Evolutionary conservation across 257 asterid genomes (phyloP), one percentile per base, ranked within the genome.

Genomic region (Forsythia viridissima): DNA sequence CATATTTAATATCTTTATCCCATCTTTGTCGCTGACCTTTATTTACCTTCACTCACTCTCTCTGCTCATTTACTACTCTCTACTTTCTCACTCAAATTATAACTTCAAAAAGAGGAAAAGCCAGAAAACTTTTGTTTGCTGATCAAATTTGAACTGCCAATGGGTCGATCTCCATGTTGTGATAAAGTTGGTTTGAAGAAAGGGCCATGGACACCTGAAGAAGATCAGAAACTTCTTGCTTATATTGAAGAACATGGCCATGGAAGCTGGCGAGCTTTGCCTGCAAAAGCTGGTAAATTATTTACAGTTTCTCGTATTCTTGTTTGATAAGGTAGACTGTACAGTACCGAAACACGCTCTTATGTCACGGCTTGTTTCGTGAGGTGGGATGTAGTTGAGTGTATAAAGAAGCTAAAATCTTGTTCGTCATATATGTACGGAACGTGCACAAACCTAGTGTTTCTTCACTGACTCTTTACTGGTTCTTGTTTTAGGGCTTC

Each of bases 171-270:
- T 80, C 98, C 97, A 1, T 94, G 98, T 21, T 92, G 98, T 66
- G 98, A 92, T 65, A 94, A 92, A 81, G 73, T 89, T 10, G 98
- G 98, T 55, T 61, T 94, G 72, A 94, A 94, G 86, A 94, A 92
- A 81, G 98, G 98, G 42, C 98, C 98, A 1, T 94, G 98, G 98
- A 94, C 97, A 24, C 96, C 98, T 3, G 98, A 94, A 80, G 98
- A 94, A 83, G 98, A 94, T 75, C 91, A 91, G 80, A 94, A 94
- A 38, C 97, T 94, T 72, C 80, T 94, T 72, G 96, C 97, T 70
- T 91, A 91, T 76, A 90, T 94, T 4, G 93, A 94, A 78, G 96
- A 91, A 82, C 94, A 94, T 20, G 98, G 98, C 16, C 98, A 91
- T 73, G 98, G 98, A 8, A 91, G 98, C 89, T 94, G 98, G 98